Evolutionary conservation across 2,329 filamentous ascomycete species (phyloP).

Genomic region (Arthrobotrys entomopaga): DNA sequence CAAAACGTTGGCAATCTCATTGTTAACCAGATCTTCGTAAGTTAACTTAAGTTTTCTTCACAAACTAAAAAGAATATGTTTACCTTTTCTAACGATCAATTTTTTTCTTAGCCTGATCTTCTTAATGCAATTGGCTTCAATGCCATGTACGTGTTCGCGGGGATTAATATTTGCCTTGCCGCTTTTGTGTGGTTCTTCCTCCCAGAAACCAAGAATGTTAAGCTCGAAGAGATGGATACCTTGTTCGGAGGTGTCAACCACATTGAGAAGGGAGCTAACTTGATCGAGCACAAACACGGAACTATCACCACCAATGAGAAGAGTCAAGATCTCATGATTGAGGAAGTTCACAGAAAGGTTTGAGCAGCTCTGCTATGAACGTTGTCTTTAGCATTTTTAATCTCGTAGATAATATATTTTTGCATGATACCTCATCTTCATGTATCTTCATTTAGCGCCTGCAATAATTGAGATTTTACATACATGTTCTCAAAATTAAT

Average conservation of each 20-base stretch:
- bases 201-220: constrained; percentile 59
- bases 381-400: constrained; percentile 41
- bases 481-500: constrained; percentile 22
- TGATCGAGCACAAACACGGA: constrained; percentile 59
- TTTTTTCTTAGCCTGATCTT: constrained; percentile 25
- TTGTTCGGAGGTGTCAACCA: constrained; percentile 70
- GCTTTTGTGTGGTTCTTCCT: constrained; percentile 46
- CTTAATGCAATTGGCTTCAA: constrained; percentile 47
- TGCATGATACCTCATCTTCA: constrained; percentile 40
- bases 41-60: neutral
- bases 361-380: constrained; percentile 16
- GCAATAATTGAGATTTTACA: constrained; percentile 13
- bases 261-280: constrained; percentile 67
- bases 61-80: neutral
- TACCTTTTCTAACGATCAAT: constrained; percentile 4
- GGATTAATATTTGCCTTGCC: constrained; percentile 51
- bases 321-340: constrained; percentile 50
- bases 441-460: constrained; percentile 13
- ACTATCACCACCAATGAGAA: constrained; percentile 30
- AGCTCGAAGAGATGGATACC: constrained; percentile 69
- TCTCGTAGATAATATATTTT: constrained; percentile 43
- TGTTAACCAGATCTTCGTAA: constrained; percentile 54
- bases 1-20: constrained; percentile 53
- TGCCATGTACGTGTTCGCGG: constrained; percentile 55
- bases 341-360: constrained; percentile 45